phyloP scores from a whole-genome alignment of 2,329 filamentous ascomycete species.

The Hypoxylon sp. region DNA sequence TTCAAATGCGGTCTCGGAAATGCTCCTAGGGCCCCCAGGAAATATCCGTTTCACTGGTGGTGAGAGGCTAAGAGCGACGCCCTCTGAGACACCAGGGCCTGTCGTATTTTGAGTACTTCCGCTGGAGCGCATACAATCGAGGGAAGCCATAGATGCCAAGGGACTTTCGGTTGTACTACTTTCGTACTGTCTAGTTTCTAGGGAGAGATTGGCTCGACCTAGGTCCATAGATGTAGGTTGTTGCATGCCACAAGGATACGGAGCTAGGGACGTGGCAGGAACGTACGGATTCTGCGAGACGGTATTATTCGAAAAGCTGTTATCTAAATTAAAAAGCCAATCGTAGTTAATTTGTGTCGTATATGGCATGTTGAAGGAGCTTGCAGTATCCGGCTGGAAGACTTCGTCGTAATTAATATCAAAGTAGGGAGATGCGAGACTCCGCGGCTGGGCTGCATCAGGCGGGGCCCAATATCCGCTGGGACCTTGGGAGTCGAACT shows the following conservation, averaged over 20 bases:
- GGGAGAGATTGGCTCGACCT: conserved; percentile 11
- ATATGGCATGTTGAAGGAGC: conserved; percentile 76
- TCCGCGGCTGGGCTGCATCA: conserved; percentile 21
- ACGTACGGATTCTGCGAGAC: conserved; percentile 30
- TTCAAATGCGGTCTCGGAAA: conserved; percentile 46
- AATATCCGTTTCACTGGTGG: conserved; percentile 38
- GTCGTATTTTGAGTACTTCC: conserved; percentile 24
- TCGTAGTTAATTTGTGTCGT: conserved; percentile 75
- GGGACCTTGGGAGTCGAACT: conserved; percentile 30
- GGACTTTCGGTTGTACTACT: conserved; percentile 22
- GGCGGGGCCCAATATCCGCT: conserved; percentile 29
- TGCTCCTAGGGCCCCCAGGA: conserved; percentile 5
- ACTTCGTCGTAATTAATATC: conserved; percentile 64
- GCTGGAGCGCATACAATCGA: conserved; percentile 24
- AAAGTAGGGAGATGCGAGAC: conserved; percentile 29
- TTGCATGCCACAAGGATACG: conserved; percentile 27
- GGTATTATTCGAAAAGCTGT: conserved; percentile 16
- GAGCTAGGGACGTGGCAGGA: conserved; percentile 15
- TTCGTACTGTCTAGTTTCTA: conserved; percentile 20
- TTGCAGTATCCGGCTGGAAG: conserved; percentile 74
- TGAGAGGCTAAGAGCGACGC: conserved; percentile 8
- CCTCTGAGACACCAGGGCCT: conserved; percentile 27
- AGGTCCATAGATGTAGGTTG: conserved; percentile 19
- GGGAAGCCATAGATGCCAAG: conserved; percentile 27
- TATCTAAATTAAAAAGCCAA: conserved; percentile 71